A percentile compares a stretch with the other conserved stretches of the same genome.
Conservation (phyloP, 208 protist genomes). For the Phytomonas francai region DNA sequence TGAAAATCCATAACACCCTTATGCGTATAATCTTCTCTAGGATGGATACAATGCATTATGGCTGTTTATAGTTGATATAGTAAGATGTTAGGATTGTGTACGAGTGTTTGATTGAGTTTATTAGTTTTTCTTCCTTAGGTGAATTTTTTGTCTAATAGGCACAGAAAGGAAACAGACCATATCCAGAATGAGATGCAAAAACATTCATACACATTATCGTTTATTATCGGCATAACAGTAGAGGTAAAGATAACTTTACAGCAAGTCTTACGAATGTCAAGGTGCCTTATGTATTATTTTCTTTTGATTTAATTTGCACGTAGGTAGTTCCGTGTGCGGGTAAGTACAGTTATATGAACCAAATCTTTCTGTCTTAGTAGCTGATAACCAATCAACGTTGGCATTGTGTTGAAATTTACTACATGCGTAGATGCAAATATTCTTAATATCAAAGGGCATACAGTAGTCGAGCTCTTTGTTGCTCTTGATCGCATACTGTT, state of each 20-base stretch:
- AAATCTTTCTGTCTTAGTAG: no score
- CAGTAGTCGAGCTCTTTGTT: no score
- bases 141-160: background rate
- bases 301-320: background rate
- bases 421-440: no score
- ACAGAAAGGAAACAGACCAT: background rate
- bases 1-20: background rate
- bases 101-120: background rate
- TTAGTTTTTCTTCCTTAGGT: background rate
- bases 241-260: background rate
- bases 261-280: background rate
- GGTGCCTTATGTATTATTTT: background rate
- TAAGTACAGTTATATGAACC: background rate
- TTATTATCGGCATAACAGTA: background rate
- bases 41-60: background rate
- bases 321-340: background rate
- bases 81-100: background rate
- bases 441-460: no score
- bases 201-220: no score
- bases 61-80: background rate
- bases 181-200: background rate
- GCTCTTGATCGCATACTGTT: no score
- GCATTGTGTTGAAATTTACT: no score
- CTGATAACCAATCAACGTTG: no score
- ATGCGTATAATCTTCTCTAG: background rate